Percentiles rank a stretch among this genome's conserved stretches.
Evolutionary conservation across 345 rosid genomes (phyloP).

Genomic region (Euclidium syriacum): DNA sequence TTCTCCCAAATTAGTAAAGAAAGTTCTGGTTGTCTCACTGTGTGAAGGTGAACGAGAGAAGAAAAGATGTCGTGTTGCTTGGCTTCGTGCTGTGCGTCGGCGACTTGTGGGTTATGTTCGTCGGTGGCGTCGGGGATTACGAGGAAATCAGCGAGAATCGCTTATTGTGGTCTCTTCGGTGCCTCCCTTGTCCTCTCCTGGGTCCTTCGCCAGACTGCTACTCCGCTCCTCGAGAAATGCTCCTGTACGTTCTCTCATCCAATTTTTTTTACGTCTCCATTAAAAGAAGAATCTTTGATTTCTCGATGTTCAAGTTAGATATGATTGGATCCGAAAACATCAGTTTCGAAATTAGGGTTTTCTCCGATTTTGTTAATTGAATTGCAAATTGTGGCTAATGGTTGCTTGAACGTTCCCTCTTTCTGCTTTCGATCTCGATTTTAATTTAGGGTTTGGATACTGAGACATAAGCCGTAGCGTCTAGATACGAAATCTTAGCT

Average conservation of each 20-base stretch:
- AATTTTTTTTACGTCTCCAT: not conserved
- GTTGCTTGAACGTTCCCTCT: not conserved
- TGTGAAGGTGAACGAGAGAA: too few relatives aligned
- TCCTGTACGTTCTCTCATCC: slow-evolving; percentile 48
- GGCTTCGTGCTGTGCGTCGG: slow-evolving; percentile 73
- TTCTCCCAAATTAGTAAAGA: too few relatives aligned
- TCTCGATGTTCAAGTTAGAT: not conserved
- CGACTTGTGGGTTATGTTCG: slow-evolving; percentile 87
- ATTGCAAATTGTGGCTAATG: not conserved
- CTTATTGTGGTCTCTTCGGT: slow-evolving; percentile 93
- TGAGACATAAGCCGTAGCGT: not conserved
- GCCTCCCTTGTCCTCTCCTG: slow-evolving; percentile 79
- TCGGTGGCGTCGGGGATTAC: slow-evolving; percentile 84
- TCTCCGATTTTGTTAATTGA: not conserved
- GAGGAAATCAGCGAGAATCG: slow-evolving; percentile 79
- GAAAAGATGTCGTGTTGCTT: slow-evolving; percentile 59
- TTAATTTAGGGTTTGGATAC: not conserved
- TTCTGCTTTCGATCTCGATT: not conserved
- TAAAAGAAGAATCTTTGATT: not conserved
- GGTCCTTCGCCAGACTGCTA: slow-evolving; percentile 76
- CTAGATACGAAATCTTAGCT: not conserved
- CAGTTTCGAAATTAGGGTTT: slow-evolving; percentile 6
- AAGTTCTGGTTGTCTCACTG: too few relatives aligned
- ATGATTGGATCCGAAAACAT: not conserved
- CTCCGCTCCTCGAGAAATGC: slow-evolving; percentile 70